Percentiles rank a stretch among this genome's conserved stretches.
These are phyloP conservation scores for Oryza rufipogon DNA, from an alignment of 176 grass and related monocot genomes.

Conservation along the genomic window DNA sequence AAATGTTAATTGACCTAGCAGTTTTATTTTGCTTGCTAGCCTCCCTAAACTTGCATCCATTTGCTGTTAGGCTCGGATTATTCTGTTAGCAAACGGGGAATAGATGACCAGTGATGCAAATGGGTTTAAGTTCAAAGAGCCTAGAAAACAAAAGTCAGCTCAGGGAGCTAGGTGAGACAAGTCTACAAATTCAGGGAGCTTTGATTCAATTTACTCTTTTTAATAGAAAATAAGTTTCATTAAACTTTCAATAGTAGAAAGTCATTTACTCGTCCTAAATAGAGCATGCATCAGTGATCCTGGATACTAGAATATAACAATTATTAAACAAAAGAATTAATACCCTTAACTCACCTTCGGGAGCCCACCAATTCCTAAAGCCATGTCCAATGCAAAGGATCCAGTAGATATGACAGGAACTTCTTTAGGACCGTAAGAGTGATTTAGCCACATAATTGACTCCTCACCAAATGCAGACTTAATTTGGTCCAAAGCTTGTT, in stretches of 20 bases:
- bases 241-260: not conserved
- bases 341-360: conserved; percentile 44
- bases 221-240: not conserved
- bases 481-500: conserved; percentile 65
- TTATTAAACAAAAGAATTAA: not conserved
- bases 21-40: not conserved
- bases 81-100: too few species aligned
- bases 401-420: conserved; percentile 63
- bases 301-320: not conserved
- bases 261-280: not conserved
- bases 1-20: not conserved
- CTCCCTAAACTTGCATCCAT: too few species aligned
- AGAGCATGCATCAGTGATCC: not conserved
- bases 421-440: conserved; percentile 31
- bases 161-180: too few species aligned
- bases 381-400: conserved; percentile 61
- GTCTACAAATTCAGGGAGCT: too few species aligned
- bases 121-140: too few species aligned
- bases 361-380: conserved; percentile 69
- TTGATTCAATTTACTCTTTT: not conserved
- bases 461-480: conserved; percentile 55
- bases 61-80: too few species aligned
- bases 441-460: conserved; percentile 69
- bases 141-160: too few species aligned
- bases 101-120: too few species aligned